Evolutionary conservation across 2,329 filamentous ascomycete species (phyloP).

Genomic region (Hypoxylon sp.): DNA sequence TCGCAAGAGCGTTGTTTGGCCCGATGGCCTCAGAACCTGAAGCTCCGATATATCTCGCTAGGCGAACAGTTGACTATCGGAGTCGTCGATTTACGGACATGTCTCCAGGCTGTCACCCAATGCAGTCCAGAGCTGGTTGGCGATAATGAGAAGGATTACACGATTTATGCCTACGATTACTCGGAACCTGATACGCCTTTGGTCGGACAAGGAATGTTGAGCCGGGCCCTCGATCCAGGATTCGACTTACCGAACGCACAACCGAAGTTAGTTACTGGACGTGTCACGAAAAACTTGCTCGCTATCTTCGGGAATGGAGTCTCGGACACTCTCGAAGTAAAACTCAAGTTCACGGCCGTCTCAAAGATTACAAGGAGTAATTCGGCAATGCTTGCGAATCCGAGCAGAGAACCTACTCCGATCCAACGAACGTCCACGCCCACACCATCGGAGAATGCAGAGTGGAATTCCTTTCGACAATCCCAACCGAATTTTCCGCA

Average conservation of each 20-base stretch:
- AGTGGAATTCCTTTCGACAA: slow-evolving; percentile 82
- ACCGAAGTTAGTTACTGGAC: slow-evolving; percentile 83
- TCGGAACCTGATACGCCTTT: slow-evolving; percentile 93
- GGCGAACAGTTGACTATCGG: slow-evolving; percentile 85
- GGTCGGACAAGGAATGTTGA: slow-evolving; percentile 95
- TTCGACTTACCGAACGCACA: slow-evolving; percentile 46
- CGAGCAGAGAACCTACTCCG: slow-evolving; percentile 32
- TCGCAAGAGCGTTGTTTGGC: slow-evolving; percentile 90
- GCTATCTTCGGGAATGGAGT: slow-evolving; percentile 84
- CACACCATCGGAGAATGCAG: slow-evolving; percentile 69
- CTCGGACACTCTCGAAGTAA: slow-evolving; percentile 92
- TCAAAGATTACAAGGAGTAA: slow-evolving; percentile 58
- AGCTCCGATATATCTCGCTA: slow-evolving; percentile 81
- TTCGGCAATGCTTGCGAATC: slow-evolving; percentile 30
- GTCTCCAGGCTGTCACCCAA: slow-evolving; percentile 80
- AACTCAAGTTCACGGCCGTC: slow-evolving; percentile 83
- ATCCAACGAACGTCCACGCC: slow-evolving; percentile 45
- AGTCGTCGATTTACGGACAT: slow-evolving; percentile 85
- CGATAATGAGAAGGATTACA: slow-evolving; percentile 82
- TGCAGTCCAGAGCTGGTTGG: slow-evolving; percentile 85
- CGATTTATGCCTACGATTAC: slow-evolving; percentile 96
- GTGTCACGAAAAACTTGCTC: slow-evolving; percentile 85
- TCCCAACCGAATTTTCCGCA: slow-evolving; percentile 67
- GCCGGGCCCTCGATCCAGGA: slow-evolving; percentile 72
- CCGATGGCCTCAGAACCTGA: slow-evolving; percentile 79